Conservation (phyloP, 306 rosid genomes). For the Ceratonia siliqua region DNA sequence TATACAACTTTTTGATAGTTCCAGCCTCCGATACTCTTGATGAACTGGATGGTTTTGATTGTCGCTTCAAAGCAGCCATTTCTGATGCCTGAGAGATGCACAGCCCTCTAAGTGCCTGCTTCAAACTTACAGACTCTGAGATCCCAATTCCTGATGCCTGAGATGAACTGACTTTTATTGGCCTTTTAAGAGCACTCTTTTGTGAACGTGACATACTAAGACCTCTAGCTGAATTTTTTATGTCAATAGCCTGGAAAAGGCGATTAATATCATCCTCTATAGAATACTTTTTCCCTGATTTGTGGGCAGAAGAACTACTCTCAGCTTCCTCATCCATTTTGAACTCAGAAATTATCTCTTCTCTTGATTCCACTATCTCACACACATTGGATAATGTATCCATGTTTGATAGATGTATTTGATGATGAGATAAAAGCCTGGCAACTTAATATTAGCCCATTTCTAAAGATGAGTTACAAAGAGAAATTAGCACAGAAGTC, state of each 20-base stretch:
- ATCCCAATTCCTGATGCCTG: constrained; percentile 89
- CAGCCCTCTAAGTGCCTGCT: constrained; percentile 97
- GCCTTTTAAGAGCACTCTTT: constrained; percentile 90
- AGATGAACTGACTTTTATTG: constrained; percentile 72
- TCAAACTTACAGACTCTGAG: constrained; percentile 88
- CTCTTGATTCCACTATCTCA: constrained; percentile 83
- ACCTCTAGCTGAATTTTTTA: constrained; percentile 60
- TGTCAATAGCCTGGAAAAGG: constrained; percentile 85
- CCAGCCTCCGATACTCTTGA: constrained; percentile 91
- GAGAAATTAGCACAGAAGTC: constrained; percentile 33
- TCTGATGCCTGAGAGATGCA: constrained; percentile 98
- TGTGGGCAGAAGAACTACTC: constrained; percentile 42
- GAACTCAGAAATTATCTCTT: constrained; percentile 52
- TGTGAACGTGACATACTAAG: constrained; percentile 47
- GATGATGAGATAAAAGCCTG: constrained; percentile 29
- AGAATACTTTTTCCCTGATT: constrained; percentile 63
- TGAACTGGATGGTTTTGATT: constrained; percentile 69
- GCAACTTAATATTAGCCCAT: constrained; percentile 51
- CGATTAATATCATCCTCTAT: constrained; percentile 89
- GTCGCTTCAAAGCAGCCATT: constrained; percentile 93
- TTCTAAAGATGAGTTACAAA: constrained; percentile 41
- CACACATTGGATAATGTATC: constrained; percentile 49
- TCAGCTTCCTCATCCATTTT: constrained; percentile 51
- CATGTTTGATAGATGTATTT: constrained; percentile 51
- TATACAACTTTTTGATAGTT: constrained; percentile 73